A percentile compares a stretch with the other conserved stretches of the same genome.
Conservation (phyloP, 1,284 basidiomycete genomes). For the Fistulina hepatica region DNA sequence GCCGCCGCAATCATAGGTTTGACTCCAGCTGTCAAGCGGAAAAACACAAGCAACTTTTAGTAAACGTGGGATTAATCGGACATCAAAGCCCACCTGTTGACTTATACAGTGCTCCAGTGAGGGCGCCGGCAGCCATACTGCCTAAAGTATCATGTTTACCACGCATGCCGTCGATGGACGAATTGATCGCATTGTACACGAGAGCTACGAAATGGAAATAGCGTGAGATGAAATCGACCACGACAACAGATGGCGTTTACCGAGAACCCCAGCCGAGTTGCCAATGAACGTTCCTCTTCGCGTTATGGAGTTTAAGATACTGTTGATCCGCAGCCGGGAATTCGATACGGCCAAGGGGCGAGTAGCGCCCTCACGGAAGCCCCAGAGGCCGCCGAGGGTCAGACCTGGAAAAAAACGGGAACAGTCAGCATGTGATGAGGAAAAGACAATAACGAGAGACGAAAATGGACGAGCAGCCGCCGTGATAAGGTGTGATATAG, state of each 20-base stretch:
- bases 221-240: conserved; percentile 17
- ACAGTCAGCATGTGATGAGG: conserved; percentile 61
- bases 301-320: conserved; percentile 92
- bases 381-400: conserved; percentile 89
- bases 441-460: conserved; percentile 56
- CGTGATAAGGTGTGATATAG: conserved; percentile 60
- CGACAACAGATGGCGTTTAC: conserved; percentile 38
- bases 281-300: conserved; percentile 95
- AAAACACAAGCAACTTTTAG: conserved; percentile 12
- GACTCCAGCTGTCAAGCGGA: conserved; percentile 63
- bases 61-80: conserved; percentile 23
- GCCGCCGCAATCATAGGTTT: conserved; percentile 84
- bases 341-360: conserved; percentile 80
- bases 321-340: conserved; percentile 87
- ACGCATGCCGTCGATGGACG: conserved; percentile 79
- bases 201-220: conserved; percentile 52
- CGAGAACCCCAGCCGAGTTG: conserved; percentile 95
- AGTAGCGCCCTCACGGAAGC: conserved; percentile 86
- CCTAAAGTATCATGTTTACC: conserved; percentile 89
- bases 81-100: conserved; percentile 67
- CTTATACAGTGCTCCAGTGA: conserved; percentile 90
- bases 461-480: conserved; percentile 39
- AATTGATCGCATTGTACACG: conserved; percentile 95
- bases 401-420: conserved; percentile 74
- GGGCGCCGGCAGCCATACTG: conserved; percentile 84